A percentile compares a stretch with the other conserved stretches of the same genome.
These are phyloP conservation scores for Tylopilus plumbeoviolaceoides DNA, from an alignment of 768 basidiomycete species.

Conservation along the genomic window DNA sequence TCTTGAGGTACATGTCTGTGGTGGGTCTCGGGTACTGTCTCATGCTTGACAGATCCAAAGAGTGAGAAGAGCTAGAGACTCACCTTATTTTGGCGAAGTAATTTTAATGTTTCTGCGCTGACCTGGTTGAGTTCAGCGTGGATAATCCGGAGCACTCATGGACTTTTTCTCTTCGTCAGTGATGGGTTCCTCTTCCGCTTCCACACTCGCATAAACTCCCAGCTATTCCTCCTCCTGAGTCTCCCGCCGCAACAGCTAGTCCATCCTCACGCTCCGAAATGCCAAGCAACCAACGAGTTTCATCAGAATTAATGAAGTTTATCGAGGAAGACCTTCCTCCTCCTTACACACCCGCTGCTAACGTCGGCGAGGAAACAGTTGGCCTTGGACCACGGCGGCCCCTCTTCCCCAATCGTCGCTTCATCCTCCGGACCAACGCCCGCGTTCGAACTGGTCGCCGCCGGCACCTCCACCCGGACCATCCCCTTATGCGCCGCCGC, in stretches of 20 bases:
- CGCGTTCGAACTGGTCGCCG: neutral
- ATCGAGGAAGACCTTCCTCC: slow-evolving; percentile 61
- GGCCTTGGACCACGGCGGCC: slow-evolving; percentile 57
- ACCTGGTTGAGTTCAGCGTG: slow-evolving; percentile 70
- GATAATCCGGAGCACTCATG: slow-evolving; percentile 37
- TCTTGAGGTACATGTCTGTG: slow-evolving; percentile 56
- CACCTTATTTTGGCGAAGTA: slow-evolving; percentile 68
- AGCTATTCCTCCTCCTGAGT: slow-evolving; percentile 4
- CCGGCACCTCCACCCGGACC: neutral
- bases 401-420: slow-evolving; percentile 1
- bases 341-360: slow-evolving; percentile 60
- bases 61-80: slow-evolving; percentile 3
- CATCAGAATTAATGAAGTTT: neutral
- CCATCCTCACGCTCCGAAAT: neutral
- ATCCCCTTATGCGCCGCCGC: slow-evolving; percentile 2
- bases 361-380: slow-evolving; percentile 58
- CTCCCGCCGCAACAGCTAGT: neutral
- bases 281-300: too few relatives aligned
- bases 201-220: slow-evolving; percentile 1
- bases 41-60: neutral
- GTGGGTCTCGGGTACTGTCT: slow-evolving; percentile 63
- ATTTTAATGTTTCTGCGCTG: slow-evolving; percentile 51
- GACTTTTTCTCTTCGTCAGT: slow-evolving; percentile 60
- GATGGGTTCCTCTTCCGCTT: slow-evolving; percentile 27
- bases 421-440: neutral